Percentiles rank a stretch among this genome's conserved stretches.
Evolutionary conservation across 768 basidiomycete species (phyloP).

Genomic region (Termitomyces sp.): DNA sequence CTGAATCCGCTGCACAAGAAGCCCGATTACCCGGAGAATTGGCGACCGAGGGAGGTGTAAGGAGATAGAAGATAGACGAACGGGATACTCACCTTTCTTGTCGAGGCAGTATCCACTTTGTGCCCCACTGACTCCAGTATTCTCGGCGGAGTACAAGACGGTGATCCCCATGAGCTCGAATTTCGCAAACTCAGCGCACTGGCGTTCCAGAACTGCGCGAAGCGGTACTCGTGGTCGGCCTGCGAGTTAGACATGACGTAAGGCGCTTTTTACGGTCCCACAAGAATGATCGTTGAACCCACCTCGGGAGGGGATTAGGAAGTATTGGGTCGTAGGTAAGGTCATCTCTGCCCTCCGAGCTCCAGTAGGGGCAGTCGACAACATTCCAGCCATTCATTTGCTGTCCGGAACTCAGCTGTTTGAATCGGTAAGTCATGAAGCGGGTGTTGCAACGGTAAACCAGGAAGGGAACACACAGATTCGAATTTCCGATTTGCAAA

Average conservation of each 20-base stretch:
- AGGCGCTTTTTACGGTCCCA: conserved; percentile 33
- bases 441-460: not conserved
- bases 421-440: not conserved
- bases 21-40: not conserved
- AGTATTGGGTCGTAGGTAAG: conserved; percentile 27
- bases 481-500: conserved; percentile 8
- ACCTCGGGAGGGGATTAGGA: conserved; percentile 25
- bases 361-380: conserved; percentile 32
- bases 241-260: conserved; percentile 42
- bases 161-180: conserved; percentile 48
- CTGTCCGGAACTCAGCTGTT: conserved; percentile 20
- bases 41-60: not conserved
- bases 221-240: conserved; percentile 31
- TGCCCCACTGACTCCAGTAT: conserved; percentile 37
- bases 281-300: conserved; percentile 30
- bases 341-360: conserved; percentile 31
- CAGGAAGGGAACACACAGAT: not conserved
- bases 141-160: conserved; percentile 38
- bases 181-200: conserved; percentile 48
- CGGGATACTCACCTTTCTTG: conserved; percentile 25
- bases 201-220: conserved; percentile 33
- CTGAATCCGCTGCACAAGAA: not conserved
- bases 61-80: not conserved
- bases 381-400: conserved; percentile 36
- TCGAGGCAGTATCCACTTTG: conserved; percentile 31